phyloP scores from a whole-genome alignment of 2,329 filamentous ascomycete species.

The Scytalidium sp. region DNA sequence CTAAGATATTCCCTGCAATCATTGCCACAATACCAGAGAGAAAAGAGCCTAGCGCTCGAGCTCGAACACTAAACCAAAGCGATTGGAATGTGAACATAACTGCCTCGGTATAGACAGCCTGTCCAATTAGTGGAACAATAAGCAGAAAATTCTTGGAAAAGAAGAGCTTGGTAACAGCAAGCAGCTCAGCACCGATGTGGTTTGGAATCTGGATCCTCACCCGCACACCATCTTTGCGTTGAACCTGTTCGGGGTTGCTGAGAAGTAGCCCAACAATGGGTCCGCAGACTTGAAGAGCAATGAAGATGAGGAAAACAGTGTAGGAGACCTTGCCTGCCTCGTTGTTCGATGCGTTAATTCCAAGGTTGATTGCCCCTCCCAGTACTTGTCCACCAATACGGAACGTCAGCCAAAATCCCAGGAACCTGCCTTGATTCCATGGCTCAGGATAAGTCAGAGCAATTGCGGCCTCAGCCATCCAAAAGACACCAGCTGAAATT shows the following conservation, averaged over 20 bases:
- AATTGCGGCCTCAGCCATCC: constrained; percentile 73
- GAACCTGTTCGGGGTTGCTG: constrained; percentile 57
- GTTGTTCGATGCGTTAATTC: constrained; percentile 56
- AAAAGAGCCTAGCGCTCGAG: constrained; percentile 68
- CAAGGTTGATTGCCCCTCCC: constrained; percentile 69
- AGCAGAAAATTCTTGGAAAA: constrained; percentile 60
- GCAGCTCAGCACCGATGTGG: constrained; percentile 56
- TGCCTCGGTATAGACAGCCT: constrained; percentile 68
- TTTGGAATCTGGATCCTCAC: constrained; percentile 58
- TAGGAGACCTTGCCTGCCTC: constrained; percentile 65
- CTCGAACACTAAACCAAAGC: constrained; percentile 67
- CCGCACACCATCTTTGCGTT: constrained; percentile 61
- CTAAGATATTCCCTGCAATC: constrained; percentile 62
- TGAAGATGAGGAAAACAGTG: constrained; percentile 66
- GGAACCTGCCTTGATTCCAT: constrained; percentile 59
- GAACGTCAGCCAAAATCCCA: constrained; percentile 66
- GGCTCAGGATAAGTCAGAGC: constrained; percentile 71
- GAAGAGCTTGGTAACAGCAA: constrained; percentile 56
- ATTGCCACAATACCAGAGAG: constrained; percentile 66
- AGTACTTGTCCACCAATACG: constrained; percentile 63
- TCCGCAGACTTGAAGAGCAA: constrained; percentile 63
- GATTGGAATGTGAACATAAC: constrained; percentile 69
- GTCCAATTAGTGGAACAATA: constrained; percentile 64
- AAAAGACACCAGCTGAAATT: constrained; percentile 62
- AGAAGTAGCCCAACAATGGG: constrained; percentile 64